Evolutionary conservation across 2,329 filamentous ascomycete species (phyloP), one percentile per base, ranked within the genome.

Genomic region (Monilinia aucupariae): DNA sequence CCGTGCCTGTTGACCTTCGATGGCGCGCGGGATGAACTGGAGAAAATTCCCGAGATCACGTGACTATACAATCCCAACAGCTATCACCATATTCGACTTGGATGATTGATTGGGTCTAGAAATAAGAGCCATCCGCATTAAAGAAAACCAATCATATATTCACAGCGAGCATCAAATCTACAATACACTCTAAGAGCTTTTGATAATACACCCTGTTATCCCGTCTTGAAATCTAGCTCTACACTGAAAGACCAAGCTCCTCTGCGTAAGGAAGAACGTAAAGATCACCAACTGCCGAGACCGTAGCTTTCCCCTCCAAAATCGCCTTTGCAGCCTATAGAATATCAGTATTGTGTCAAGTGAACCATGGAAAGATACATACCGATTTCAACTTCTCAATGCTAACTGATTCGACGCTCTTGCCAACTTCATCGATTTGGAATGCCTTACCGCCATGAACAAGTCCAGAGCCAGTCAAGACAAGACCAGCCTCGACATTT

Each of bases 181-280:
- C 70, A 74, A 64, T 74, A 73, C 70, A 72, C 69, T 74, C 68
- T 71, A 71, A 68, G 68, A 72, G 69, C 69, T 59, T 63, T 64
- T 73, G 71, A 73, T 75, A 69, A 71, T 75, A 75, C 72, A 75
- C 66, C 66, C 68, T 64, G 43, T 60, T 64, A 64, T 53, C 60
- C 62, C 63, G 25, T 52, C 53, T 61, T 64, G 52, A 50, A 67
- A 58, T 45, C 63, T 58, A 62, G 60, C 60, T 85, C 85, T 96
- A 99, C 84, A 96, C 91, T 77, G 88, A 91, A 75, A 99, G 85
- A 72, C 93, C 96, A 76, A 99, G 82, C 75, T 99, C 94, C 79
- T 92, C 90, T 69, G 92, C 94, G 75, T 88, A 99, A 64, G 94
- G 94, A 75, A 99, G 86, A 73, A 88, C 84, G 78, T 91, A 89